Base-by-base conservation (phyloP, 169 alveolate genomes). In the Hepatocystis sp. region DNA sequence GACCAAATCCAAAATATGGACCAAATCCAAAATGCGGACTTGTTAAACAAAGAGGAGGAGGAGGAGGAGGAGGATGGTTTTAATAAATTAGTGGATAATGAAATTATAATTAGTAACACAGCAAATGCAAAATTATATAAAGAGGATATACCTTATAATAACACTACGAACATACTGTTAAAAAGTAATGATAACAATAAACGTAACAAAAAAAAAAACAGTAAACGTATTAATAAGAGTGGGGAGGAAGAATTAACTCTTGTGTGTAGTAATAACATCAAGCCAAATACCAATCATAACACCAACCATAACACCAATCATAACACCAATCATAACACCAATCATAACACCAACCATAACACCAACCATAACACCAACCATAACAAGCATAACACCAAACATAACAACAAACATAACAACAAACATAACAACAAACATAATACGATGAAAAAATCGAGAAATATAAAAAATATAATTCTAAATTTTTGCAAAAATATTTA, bases 1-100 rank as follows among this genome's bases (percentile, higher is more conserved):
- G n/a, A n/a, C n/a, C n/a, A n/a, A n/a, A n/a, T 40, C 4, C 34
- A 52, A 11, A 36, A 52, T 39, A 67, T 52, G 28, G 17, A 52
- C 13, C 61, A 52, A 36, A 49, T 51, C 44, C 44, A 23, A 44
- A 60, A 67, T 30, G 7, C 30, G 2, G 34, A 28, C 19, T 7
- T 67, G 15, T n/a, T 67, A 28, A 32, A 53, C 44, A 15, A 13
- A 30, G 60, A 11, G 21, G 25, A 51, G 17, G 17, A 51, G 60
- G 15, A 28, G 42, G 46, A 46, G 32, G 15, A 21, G 28, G 56
- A 23, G 13, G 52, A n/a, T 0, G 13, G 17, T 19, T 5, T 21
- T 4, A 39, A 36, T n/a, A 46, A 40, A 56, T 19, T 17, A 4
- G 25, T 25, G 27, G 34, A 44, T 15, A 63, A 23, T 36, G 27